Conservation (phyloP, 1,284 basidiomycete genomes). For the Ganoderma multipileum region DNA sequence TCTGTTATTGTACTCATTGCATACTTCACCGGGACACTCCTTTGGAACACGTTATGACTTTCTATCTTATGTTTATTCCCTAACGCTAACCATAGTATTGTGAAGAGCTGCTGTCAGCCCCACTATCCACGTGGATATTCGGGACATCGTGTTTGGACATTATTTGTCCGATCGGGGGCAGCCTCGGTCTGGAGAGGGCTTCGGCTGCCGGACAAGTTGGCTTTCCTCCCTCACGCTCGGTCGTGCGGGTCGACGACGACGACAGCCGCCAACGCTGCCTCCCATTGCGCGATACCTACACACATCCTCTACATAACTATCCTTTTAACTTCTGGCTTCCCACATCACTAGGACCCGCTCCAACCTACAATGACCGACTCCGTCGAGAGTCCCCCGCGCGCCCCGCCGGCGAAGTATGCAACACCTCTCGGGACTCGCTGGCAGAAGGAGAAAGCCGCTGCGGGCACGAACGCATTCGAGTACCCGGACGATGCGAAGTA, state of each 20-base stretch:
- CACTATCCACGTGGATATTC: not conserved
- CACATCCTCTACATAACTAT: constrained; percentile 9
- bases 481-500: constrained; percentile 75
- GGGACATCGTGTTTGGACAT: constrained; percentile 33
- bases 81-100: constrained; percentile 1
- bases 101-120: constrained; percentile 1
- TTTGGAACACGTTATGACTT: constrained; percentile 19
- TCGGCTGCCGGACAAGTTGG: constrained; percentile 10
- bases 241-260: constrained; percentile 32
- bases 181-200: constrained; percentile 7
- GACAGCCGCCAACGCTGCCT: constrained; percentile 1
- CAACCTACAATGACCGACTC: constrained; percentile 24
- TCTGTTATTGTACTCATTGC: constrained; percentile 23
- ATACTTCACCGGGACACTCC: constrained; percentile 19
- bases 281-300: not conserved
- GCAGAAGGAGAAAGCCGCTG: constrained; percentile 83
- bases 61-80: constrained; percentile 15
- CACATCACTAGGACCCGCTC: constrained; percentile 19
- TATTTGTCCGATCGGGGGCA: constrained; percentile 32
- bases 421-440: constrained; percentile 79
- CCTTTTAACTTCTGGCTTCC: constrained; percentile 1
- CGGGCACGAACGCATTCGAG: constrained; percentile 71
- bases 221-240: constrained; percentile 22
- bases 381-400: constrained; percentile 62
- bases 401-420: constrained; percentile 70